Evolutionary conservation across 2,329 filamentous ascomycete species (phyloP), one percentile per base, ranked within the genome.

Genomic region (Penicillium janthinellum): DNA sequence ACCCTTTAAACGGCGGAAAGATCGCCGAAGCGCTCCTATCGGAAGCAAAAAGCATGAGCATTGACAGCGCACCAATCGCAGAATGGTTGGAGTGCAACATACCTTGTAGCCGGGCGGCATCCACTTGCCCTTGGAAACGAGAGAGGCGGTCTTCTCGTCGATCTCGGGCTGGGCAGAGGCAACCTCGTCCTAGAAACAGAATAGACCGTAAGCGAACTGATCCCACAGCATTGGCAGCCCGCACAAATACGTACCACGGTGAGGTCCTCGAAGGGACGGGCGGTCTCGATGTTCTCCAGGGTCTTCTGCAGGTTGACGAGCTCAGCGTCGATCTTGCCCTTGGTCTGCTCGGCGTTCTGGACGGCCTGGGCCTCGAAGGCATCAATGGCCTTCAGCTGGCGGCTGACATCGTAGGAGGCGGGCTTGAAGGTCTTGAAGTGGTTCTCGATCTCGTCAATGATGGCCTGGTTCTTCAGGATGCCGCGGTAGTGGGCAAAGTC

Each of bases 61-160:
- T 14, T 17, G 25, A 14, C 25, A 8, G 14, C 1, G 15, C 8
- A 12, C 28, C 38, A 34, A 20, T 25, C 35, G 10, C 20, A 57
- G 22, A 41, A 8, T 39, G 45, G 49, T 39, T 41, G 28, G 37
- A 6, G 1, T 7, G 34, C 31, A n/a, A 35, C 89, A 73, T 83
- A 94, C 94, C 92, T 97, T 96, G 90, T 99, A 99, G 78, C 95
- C 95, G 66, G 95, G 93, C 76, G 96, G 93, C 83, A 89, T 87
- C 95, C 95, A 99, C 88, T 92, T 91, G 79, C 94, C 94, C 89
- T 96, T 97, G 80, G 91, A 91, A 68, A 99, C 93, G 78, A 99
- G 88, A 83, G 95, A 88, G 73, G 88, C 83, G 72, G 94, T 96
- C 86, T 96, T 96, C 87, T 96, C 88, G 83, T 98, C 94, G 79